Evolutionary conservation across 257 asterid genomes (phyloP), one percentile per base, ranked within the genome.

Genomic region (Ligustrum vulgare): DNA sequence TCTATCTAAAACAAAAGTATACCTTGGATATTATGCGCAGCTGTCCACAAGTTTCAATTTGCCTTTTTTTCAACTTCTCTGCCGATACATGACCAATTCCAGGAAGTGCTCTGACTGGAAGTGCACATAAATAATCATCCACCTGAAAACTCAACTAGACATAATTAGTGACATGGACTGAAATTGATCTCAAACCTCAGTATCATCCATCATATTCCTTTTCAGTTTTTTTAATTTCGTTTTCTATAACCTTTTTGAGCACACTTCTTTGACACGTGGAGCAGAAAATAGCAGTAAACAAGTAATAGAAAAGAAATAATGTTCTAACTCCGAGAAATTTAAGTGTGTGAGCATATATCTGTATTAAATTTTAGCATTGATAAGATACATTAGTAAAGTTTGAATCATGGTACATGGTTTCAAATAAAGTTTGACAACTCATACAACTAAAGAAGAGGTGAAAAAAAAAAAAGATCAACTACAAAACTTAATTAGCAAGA

Each of bases 41-140:
- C 67, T 89, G 90, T 32, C 94, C 96, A 80, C 99, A 94, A 56
- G 92, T 92, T 77, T 75, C 84, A 72, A 94, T 81, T 77, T 86
- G 87, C 63, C 78, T 89, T 47, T 70, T 82, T 84, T 86, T 89
- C 91, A 92, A 80, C 81, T 89, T 94, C 73, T 84, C 93, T 82
- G 89, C 96, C 87, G 92, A 81, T 79, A 86, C 94, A 84, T 80
- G 83, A 39, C 99, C 99, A 72, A 94, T 91, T 71, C 99, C 98
- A 71, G 99, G 98, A 84, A 94, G 98, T 77, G 87, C 92, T 87
- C 93, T 91, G 33, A 92, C 98, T 58, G 98, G 98, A 82, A 94
- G 99, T 70, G 84, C 80, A 58, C 76, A 33, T 79, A 94, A 80
- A 81, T 88, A 88, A 79, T 84, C 83, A 77, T 91, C 96, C 81